A percentile compares a stretch with the other conserved stretches of the same genome.
Evolutionary conservation across 331 rosid species (phyloP).

Genomic region (Telfairia occidentalis): DNA sequence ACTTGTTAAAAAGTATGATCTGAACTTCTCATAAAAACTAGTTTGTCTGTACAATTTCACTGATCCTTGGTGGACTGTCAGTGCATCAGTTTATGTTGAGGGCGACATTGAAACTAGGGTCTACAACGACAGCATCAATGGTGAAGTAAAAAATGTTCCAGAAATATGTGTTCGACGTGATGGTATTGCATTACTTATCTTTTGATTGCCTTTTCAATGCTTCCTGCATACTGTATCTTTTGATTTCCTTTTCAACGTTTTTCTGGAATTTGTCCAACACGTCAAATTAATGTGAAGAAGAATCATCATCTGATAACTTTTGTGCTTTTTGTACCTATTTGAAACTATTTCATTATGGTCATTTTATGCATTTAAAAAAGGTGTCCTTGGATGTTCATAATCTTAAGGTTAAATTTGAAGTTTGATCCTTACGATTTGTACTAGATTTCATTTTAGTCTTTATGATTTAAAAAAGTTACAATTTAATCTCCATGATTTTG

Average conservation of each 20-base stretch:
- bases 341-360: background rate
- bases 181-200: slow-evolving; percentile 37
- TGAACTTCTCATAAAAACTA: slow-evolving; percentile 4
- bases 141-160: slow-evolving; percentile 82
- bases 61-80: slow-evolving; percentile 42
- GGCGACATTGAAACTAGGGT: slow-evolving; percentile 93
- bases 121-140: slow-evolving; percentile 81
- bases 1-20: slow-evolving; percentile 59
- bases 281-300: background rate
- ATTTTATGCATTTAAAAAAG: background rate
- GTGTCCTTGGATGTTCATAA: background rate
- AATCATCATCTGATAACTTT: background rate
- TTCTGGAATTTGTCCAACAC: background rate
- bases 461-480: background rate
- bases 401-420: background rate
- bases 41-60: slow-evolving; percentile 14
- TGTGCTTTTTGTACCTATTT: background rate
- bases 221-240: background rate
- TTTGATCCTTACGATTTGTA: background rate
- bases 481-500: background rate
- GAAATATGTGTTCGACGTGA: slow-evolving; percentile 86
- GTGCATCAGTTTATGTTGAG: slow-evolving; percentile 85
- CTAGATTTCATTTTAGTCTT: background rate
- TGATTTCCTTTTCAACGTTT: background rate
- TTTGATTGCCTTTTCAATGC: background rate